Evolutionary conservation across 441 rosid genomes (phyloP), one percentile per base, ranked within the genome.

Genomic region (Pelargonium cotyledonis): DNA sequence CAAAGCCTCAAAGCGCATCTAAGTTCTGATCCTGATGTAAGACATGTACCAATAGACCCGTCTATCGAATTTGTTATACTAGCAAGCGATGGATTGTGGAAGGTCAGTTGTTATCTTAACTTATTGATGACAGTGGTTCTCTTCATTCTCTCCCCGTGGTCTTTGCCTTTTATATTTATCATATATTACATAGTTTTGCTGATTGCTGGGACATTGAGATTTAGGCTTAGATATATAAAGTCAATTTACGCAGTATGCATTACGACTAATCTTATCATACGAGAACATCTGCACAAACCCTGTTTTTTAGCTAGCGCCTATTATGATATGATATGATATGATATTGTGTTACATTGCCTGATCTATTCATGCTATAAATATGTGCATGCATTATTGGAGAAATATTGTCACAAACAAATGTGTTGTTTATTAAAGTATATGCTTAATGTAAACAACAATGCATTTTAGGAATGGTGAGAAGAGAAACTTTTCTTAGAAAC

Each of bases 41-140:
- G 82, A 71, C 81, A 78, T 70, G 85, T 83, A 16, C 87, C 85
- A 1, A 73, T 88, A 69, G 84, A 80, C 76, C 44, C 80, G 3
- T 75, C 81, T 1, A 85, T 82, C 31, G 89, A 84, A 23, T 78
- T 88, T 51, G 76, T 84, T 19, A 83, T 88, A 73, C 70, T 88
- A 68, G 92, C 89, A 26, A 88, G 92, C 26, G 92, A 85, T 78
- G 92, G 89, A 55, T 76, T 87, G 72, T 87, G 92, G 92, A 85
- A 87, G 92, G 92, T 87, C 70, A 72, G 85, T 78, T 55, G 23
- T 73, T 65, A 21, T 55, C 18, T 38, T 47, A 68, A 58, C 68
- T 68, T 62, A 55, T 23, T 19, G 10, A 16, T 38, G 43, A n/a
- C n/a, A n/a, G 16, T 46, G 41, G 3, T 6, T 62, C 19, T 38